Conservation (phyloP, 2,329 filamentous ascomycete species). For the Diaporthe vexans region DNA sequence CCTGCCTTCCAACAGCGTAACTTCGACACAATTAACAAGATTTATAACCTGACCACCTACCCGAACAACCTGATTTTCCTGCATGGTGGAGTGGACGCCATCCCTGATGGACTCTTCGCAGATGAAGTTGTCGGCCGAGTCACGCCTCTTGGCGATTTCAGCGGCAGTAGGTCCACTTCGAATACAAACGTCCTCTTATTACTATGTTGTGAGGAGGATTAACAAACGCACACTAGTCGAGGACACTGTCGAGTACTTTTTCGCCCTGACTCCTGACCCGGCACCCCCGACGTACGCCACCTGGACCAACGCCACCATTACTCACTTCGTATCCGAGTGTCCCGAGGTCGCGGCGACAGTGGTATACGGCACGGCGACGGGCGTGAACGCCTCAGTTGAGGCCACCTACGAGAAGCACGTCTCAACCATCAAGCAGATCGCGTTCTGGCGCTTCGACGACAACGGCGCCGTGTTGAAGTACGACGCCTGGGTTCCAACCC, state of each 20-base stretch:
- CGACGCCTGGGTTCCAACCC: slow-evolving; percentile 59
- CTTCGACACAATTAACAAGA: slow-evolving; percentile 52
- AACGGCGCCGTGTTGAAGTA: slow-evolving; percentile 57
- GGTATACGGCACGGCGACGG: slow-evolving; percentile 53
- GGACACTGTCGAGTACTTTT: slow-evolving; percentile 60
- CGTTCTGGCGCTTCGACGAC: slow-evolving; percentile 62
- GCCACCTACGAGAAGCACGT: slow-evolving; percentile 46
- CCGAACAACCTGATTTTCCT: slow-evolving; percentile 55
- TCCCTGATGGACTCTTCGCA: slow-evolving; percentile 56
- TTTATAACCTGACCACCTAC: slow-evolving; percentile 58
- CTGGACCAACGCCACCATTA: slow-evolving; percentile 52
- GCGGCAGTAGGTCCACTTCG: slow-evolving; percentile 41
- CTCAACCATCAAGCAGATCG: slow-evolving; percentile 54
- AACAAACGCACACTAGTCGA: slow-evolving; percentile 48
- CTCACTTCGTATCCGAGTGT: slow-evolving; percentile 53
- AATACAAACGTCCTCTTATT: too few species aligned
- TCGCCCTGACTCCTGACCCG: slow-evolving; percentile 55
- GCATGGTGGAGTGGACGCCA: slow-evolving; percentile 49
- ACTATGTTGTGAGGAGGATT: not conserved
- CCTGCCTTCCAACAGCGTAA: slow-evolving; percentile 48
- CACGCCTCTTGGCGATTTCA: slow-evolving; percentile 58
- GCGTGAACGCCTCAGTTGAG: slow-evolving; percentile 45
- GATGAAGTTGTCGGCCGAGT: slow-evolving; percentile 55
- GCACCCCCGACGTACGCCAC: slow-evolving; percentile 47
- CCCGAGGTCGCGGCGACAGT: slow-evolving; percentile 53